Evolutionary conservation across 2,329 filamentous ascomycete genomes (phyloP), one percentile per base, ranked within the genome.

Genomic region (Xylaria digitata): DNA sequence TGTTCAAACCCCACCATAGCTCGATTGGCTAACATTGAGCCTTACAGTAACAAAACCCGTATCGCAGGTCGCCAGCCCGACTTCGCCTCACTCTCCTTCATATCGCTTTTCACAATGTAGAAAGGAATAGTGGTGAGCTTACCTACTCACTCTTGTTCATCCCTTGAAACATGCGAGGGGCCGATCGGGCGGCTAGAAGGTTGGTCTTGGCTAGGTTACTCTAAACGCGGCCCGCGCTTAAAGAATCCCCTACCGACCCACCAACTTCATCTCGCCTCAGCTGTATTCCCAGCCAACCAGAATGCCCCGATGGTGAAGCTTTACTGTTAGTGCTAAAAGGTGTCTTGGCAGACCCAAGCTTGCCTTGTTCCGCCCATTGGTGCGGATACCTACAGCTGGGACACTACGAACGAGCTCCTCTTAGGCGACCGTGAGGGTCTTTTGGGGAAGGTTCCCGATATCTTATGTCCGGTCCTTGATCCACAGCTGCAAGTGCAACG

Each of bases 151-250:
- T 21, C 53, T 49, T 54, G 30, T 48, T 50, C 26, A 17, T 52
- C 17, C 43, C 59, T 61, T 68, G 66, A 68, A 68, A 68, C 66
- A 59, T 54, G 56, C 57, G 34, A 55, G 63, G 42, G 58, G 26
- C 6, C 53, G 32, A 19, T 19, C 21, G 56, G 66, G 68, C 68
- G 68, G 59, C 63, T 70, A 67, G 19, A 63, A 42, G 8, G 46
- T n/a, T 65, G 8, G 48, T 55, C 65, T 61, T 65, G 55, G 58
- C 66, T 55, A 52, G 55, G 58, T 62, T 55, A 52, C 65, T 30
- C 15, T 66, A 60, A 63, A 60, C 73, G 75, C 74, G 74, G 55
- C 66, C 73, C 73, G 76, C 75, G 76, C 75, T 75, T 77, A 76
- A 52, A 68, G 55, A 54, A 65, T 67, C 70, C 70, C 59, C 65